Evolutionary conservation across 148 eudicot genomes (phyloP).

Genomic region (Heliamphora exappendiculata): DNA sequence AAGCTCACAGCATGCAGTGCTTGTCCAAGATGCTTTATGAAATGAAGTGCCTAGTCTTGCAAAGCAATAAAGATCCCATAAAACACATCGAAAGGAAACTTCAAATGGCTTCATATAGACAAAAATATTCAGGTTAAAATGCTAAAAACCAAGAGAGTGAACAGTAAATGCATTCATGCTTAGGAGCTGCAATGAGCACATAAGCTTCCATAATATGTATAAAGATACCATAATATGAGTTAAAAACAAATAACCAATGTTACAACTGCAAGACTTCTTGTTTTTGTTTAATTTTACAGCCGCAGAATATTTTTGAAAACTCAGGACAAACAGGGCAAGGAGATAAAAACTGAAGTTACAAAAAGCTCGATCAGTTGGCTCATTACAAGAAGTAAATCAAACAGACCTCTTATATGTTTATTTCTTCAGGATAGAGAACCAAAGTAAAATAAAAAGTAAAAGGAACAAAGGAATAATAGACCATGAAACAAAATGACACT

Average conservation of each 20-base stretch:
- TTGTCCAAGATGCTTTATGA: conserved; percentile 71
- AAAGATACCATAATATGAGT: background rate
- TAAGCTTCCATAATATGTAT: background rate
- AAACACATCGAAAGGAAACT: background rate
- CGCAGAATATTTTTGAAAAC: background rate
- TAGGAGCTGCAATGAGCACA: background rate
- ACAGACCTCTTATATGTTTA: background rate
- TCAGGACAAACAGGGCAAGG: background rate
- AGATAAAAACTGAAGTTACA: background rate
- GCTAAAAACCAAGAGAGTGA: conserved; percentile 1
- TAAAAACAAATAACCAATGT: background rate
- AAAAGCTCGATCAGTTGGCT: background rate
- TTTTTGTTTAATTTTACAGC: background rate
- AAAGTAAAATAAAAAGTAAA: background rate
- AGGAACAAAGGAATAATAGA: background rate
- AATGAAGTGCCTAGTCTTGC: conserved; percentile 65
- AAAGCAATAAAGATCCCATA: conserved; percentile 16
- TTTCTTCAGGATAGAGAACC: background rate
- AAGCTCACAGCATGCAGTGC: conserved; percentile 60
- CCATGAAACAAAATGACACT: background rate
- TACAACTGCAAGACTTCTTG: background rate
- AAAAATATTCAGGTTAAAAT: background rate
- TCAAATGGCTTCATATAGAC: background rate
- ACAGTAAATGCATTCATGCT: background rate
- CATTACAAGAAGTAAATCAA: background rate